Percentiles rank a stretch among this genome's conserved stretches.
Conservation (phyloP, 768 basidiomycete genomes). For the Tricholoma saponaceum region DNA sequence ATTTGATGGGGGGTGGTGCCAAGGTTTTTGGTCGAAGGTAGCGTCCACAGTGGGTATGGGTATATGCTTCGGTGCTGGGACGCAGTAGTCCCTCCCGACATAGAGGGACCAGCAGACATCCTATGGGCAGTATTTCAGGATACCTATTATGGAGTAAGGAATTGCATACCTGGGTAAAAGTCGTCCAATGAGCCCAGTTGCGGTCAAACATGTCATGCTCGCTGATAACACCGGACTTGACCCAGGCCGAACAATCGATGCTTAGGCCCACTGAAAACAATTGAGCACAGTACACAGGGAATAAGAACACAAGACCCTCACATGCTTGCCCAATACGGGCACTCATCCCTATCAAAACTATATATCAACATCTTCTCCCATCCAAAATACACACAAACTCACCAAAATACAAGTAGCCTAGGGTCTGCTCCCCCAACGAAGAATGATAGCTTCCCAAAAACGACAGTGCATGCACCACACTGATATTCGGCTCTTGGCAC, state of each 20-base stretch:
- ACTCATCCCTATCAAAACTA: slow-evolving; percentile 42
- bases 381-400: slow-evolving; percentile 10
- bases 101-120: slow-evolving; percentile 66
- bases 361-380: slow-evolving; percentile 4
- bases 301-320: slow-evolving; percentile 27
- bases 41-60: slow-evolving; percentile 45
- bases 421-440: slow-evolving; percentile 41
- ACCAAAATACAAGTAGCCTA: slow-evolving; percentile 48
- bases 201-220: slow-evolving; percentile 52
- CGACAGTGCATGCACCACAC: slow-evolving; percentile 40
- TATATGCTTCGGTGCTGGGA: slow-evolving; percentile 36
- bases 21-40: slow-evolving; percentile 46
- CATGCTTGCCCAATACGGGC: slow-evolving; percentile 56
- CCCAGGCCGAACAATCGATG: slow-evolving; percentile 55
- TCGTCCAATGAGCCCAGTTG: slow-evolving; percentile 59
- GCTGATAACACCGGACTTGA: slow-evolving; percentile 46
- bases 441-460: slow-evolving; percentile 42
- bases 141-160: not conserved
- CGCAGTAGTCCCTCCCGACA: slow-evolving; percentile 58
- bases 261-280: slow-evolving; percentile 46
- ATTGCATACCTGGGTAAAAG: slow-evolving; percentile 43
- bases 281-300: not conserved
- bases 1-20: slow-evolving; percentile 37
- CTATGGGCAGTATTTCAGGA: slow-evolving; percentile 20
- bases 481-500: slow-evolving; percentile 41